Conservation (phyloP, 371 early-diverging fungal genomes). For the Mucor indicus region DNA sequence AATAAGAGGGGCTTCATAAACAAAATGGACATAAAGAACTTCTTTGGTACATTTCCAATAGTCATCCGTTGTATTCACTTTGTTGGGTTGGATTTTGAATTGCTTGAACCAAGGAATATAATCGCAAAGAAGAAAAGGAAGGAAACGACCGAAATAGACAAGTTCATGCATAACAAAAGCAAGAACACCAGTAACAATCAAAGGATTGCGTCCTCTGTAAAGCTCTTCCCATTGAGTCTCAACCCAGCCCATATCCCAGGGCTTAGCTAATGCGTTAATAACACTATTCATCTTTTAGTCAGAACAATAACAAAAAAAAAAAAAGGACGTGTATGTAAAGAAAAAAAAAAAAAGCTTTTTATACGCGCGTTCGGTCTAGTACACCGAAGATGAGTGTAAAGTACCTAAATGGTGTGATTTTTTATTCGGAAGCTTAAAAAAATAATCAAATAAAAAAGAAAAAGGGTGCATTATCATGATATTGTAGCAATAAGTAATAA, state of each 20-base stretch:
- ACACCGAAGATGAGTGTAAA: slow-evolving; percentile 7
- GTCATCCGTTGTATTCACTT: slow-evolving; percentile 62
- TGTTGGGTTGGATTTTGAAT: slow-evolving; percentile 85
- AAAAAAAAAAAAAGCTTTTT: neutral
- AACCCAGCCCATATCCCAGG: slow-evolving; percentile 7
- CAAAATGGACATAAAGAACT: slow-evolving; percentile 72
- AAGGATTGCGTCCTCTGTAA: slow-evolving; percentile 69
- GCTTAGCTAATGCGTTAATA: neutral
- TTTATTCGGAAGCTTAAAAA: slow-evolving; percentile 4
- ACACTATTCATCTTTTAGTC: slow-evolving; percentile 4
- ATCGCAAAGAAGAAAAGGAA: slow-evolving; percentile 73
- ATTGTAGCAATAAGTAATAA: too few relatives aligned
- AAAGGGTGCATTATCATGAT: neutral
- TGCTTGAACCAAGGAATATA: slow-evolving; percentile 68
- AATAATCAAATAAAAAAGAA: neutral
- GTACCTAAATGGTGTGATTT: slow-evolving; percentile 14
- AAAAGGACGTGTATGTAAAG: neutral
- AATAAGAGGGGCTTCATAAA: slow-evolving; percentile 84
- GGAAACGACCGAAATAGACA: slow-evolving; percentile 76
- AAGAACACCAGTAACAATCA: slow-evolving; percentile 63
- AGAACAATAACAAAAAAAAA: slow-evolving; percentile 1
- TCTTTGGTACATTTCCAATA: slow-evolving; percentile 74
- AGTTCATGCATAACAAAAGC: slow-evolving; percentile 74
- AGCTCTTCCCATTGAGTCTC: slow-evolving; percentile 52
- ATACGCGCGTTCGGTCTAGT: slow-evolving; percentile 5